These are phyloP conservation scores for Cicer bijugum DNA, from an alignment of 306 rosid genomes.

Conservation along the genomic window DNA sequence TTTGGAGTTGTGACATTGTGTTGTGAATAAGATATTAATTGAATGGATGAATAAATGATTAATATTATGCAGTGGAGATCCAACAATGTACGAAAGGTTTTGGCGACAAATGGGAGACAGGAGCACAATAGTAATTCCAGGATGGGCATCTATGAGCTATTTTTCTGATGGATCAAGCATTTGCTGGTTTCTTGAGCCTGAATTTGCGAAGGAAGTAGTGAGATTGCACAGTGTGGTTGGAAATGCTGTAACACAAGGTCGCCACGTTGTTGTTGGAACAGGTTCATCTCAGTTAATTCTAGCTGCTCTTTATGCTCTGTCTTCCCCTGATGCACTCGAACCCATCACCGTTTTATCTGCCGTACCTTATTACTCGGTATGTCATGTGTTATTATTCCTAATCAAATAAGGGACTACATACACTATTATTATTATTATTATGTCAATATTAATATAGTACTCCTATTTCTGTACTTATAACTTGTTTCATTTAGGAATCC, in stretches of 20 bases:
- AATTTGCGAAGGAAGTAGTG: constrained; percentile 62
- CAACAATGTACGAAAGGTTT: constrained; percentile 71
- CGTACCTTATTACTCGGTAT: constrained; percentile 86
- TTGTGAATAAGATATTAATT: background rate
- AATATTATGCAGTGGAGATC: constrained; percentile 74
- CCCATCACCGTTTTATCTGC: constrained; percentile 73
- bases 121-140: constrained; percentile 66
- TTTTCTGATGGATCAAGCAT: constrained; percentile 62
- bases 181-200: constrained; percentile 90
- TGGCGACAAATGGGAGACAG: constrained; percentile 73
- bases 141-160: constrained; percentile 87
- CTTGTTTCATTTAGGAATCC: constrained; percentile 19
- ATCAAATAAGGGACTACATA: background rate
- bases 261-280: constrained; percentile 82
- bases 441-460: background rate
- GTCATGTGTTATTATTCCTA: constrained; percentile 37
- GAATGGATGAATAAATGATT: background rate
- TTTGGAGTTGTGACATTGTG: constrained; percentile 9
- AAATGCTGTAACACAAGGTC: constrained; percentile 75
- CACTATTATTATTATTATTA: background rate
- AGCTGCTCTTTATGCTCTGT: constrained; percentile 86
- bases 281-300: constrained; percentile 89
- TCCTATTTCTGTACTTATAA: too few relatives aligned
- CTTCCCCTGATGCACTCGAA: constrained; percentile 53
- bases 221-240: constrained; percentile 77